Base-by-base conservation (phyloP, 2,329 filamentous ascomycete genomes). In the Colletotrichum spaethianum region DNA sequence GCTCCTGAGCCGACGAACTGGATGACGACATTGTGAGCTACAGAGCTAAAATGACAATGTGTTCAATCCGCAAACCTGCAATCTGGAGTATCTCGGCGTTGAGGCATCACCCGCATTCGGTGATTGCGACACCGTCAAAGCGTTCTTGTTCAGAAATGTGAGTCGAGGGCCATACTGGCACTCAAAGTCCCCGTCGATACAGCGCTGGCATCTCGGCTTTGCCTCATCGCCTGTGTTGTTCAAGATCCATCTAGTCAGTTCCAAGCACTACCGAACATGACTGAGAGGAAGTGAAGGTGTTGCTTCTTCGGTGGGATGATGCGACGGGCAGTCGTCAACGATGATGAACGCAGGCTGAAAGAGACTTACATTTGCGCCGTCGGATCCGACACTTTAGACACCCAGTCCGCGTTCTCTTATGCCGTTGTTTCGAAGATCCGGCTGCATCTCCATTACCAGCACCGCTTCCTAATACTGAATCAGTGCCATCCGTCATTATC, bases 171-270 rank as follows among this genome's bases (percentile, higher is more conserved):
- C 84, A 74, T 88, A 88, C 44, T 83, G 81, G 76, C 87, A 89
- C 52, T 85, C 81, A 38, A 86, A 83, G 11, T 82, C 82, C 42
- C 86, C 84, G 1, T 81, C 79, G 20, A 82, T 76, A 70, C 87
- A 89, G 73, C 86, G 85, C 53, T 82, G 82, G 53, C 87, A 89
- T 3, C 77, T 77, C 4, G 87, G 87, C 74, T 86, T 88, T 18
- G 78, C 78, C 77, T 88, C 87, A 70, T 88, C 86, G 71, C 87
- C 86, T 88, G 67, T 26, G n/a, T 12, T 36, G n/a, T 28, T 8
- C 28, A 60, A 26, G 2, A 7, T 26, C 18, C 56, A 5, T 14
- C 36, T n/a, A n/a, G 28, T 67, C 31, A 67, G 63, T 16, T 56
- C 26, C 31, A 38, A 20, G n/a, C 26, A 23, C 44, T 40, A 56